Evolutionary conservation across 2,329 filamentous ascomycete species (phyloP).

Genomic region (Ophiostoma perfectum): DNA sequence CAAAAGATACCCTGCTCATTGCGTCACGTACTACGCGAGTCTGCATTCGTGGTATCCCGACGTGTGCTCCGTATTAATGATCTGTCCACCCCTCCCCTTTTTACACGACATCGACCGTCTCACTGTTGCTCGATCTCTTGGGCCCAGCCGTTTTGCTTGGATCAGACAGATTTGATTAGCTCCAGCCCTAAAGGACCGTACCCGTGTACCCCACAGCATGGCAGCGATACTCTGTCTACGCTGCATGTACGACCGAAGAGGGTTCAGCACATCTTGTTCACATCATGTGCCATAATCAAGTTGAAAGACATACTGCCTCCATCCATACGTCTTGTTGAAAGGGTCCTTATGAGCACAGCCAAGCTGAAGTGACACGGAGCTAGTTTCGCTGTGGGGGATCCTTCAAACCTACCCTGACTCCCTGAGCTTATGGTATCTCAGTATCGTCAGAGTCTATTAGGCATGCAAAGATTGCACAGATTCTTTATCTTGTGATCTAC

Average conservation of each 20-base stretch:
- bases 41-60: neutral
- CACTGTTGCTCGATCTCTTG: neutral
- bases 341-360: too few relatives aligned
- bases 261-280: neutral
- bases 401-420: too few relatives aligned
- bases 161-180: slow-evolving; percentile 14
- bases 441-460: too few relatives aligned
- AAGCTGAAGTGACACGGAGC: too few relatives aligned
- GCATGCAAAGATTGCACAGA: too few relatives aligned
- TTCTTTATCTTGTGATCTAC: neutral
- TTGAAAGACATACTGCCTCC: too few relatives aligned
- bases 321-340: too few relatives aligned
- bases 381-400: too few relatives aligned
- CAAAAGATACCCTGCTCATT: neutral
- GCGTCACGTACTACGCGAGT: neutral
- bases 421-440: too few relatives aligned
- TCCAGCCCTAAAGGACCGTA: neutral
- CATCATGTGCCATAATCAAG: neutral
- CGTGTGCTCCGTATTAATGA: neutral
- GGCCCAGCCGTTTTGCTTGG: neutral
- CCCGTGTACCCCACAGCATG: neutral
- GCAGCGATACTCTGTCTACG: neutral
- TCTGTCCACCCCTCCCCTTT: neutral
- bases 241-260: neutral
- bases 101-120: neutral